Percentiles rank a stretch among this genome's conserved stretches.
Evolutionary conservation across 257 asterid species (phyloP).

Genomic region (Solanum appendiculatum): DNA sequence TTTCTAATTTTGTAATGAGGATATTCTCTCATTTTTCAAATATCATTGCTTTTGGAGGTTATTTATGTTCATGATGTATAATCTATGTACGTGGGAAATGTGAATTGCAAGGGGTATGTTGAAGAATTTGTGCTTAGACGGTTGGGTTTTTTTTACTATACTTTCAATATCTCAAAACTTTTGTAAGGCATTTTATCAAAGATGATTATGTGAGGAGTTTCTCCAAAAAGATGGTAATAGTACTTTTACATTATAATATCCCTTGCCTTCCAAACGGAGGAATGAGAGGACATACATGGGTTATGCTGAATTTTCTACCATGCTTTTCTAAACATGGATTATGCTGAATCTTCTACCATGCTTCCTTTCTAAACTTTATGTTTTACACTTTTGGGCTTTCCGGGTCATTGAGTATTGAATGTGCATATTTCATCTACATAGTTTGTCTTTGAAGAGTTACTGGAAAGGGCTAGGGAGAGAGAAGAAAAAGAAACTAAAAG

Average conservation of each 20-base stretch:
- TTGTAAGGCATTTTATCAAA: background rate
- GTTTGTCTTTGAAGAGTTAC: conserved; percentile 69
- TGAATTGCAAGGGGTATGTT: background rate
- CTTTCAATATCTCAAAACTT: background rate
- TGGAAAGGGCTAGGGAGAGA: conserved; percentile 61
- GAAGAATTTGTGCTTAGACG: background rate
- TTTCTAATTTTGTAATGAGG: background rate
- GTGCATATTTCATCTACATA: conserved; percentile 14
- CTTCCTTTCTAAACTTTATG: background rate
- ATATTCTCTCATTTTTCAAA: background rate
- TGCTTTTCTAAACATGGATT: background rate
- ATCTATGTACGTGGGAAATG: background rate
- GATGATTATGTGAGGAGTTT: background rate
- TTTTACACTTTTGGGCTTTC: background rate
- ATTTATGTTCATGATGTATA: background rate
- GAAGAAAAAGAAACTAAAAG: conserved; percentile 88
- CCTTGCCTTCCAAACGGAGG: background rate
- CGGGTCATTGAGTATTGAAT: conserved; percentile 1
- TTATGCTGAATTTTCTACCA: background rate
- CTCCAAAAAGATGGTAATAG: background rate
- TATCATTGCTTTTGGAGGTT: background rate
- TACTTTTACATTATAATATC: background rate
- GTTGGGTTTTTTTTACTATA: background rate
- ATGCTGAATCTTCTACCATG: background rate
- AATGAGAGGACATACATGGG: background rate